Evolutionary conservation across 2,329 filamentous ascomycete species (phyloP).

Genomic region (Colletotrichum paranaense): DNA sequence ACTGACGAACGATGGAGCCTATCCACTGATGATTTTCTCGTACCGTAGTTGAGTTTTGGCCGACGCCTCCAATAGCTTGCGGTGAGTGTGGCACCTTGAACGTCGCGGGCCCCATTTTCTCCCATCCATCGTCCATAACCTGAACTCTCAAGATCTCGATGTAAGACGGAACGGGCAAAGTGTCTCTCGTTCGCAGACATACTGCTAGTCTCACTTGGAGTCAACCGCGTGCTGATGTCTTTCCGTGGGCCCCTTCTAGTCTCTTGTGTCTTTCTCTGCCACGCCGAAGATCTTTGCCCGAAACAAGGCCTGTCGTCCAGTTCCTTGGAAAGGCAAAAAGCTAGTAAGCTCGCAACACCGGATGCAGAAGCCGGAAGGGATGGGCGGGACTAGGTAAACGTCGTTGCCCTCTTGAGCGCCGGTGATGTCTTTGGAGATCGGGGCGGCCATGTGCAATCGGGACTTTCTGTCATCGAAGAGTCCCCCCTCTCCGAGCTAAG

Average conservation of each 20-base stretch:
- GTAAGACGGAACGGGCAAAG: constrained; percentile 9
- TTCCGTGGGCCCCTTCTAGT: background rate
- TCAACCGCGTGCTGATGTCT: constrained; percentile 17
- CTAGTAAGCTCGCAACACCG: background rate
- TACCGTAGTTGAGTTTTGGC: background rate
- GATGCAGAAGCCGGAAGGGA: constrained; percentile 15
- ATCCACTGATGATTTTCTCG: background rate
- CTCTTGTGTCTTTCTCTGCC: background rate
- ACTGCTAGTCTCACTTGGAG: background rate
- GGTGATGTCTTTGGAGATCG: constrained; percentile 11
- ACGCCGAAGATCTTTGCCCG: constrained; percentile 18
- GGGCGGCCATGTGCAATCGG: constrained; percentile 15
- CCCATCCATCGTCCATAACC: background rate
- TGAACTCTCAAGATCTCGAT: constrained; percentile 6
- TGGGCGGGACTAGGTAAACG: background rate
- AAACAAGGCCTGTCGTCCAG: constrained; percentile 12
- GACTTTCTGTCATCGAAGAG: background rate
- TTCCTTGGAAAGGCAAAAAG: background rate
- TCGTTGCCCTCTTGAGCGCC: background rate
- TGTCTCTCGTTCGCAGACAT: background rate
- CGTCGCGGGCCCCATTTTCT: background rate
- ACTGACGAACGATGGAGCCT: background rate
- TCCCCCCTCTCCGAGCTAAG: background rate
- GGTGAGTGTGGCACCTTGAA: background rate
- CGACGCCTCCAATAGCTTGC: constrained; percentile 1